These are phyloP conservation scores for Takakia lepidozioides DNA, from an alignment of 225 moss, liverwort and hornwort species.

Conservation along the genomic window DNA sequence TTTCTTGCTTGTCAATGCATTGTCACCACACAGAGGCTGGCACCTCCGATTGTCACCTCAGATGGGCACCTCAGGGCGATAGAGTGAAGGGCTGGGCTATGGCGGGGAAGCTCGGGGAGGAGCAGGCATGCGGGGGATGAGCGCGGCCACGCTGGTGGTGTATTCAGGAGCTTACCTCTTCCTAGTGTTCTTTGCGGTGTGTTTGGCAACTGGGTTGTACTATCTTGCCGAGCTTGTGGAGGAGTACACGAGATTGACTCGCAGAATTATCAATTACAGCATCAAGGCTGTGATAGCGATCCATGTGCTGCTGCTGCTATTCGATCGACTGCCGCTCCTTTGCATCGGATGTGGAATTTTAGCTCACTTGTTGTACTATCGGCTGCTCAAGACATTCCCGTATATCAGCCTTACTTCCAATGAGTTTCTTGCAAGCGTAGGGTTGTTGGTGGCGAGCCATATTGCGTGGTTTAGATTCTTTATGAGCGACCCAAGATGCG, in stretches of 20 bases:
- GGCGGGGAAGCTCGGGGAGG: too few relatives aligned
- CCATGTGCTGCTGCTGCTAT: constrained; percentile 59
- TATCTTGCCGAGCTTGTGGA: constrained; percentile 95
- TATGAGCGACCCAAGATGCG: constrained; percentile 72
- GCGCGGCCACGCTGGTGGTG: constrained; percentile 79
- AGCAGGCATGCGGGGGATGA: constrained; percentile 72
- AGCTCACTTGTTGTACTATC: constrained; percentile 73
- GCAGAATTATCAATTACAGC: constrained; percentile 63
- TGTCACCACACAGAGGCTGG: too few relatives aligned
- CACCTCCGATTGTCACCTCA: too few relatives aligned
- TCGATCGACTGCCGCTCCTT: constrained; percentile 68
- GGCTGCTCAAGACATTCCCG: constrained; percentile 79
- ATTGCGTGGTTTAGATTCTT: constrained; percentile 80
- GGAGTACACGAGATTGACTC: constrained; percentile 83
- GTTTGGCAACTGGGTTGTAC: constrained; percentile 79
- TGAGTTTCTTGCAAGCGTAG: constrained; percentile 74
- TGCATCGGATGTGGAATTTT: constrained; percentile 58
- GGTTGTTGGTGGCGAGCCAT: constrained; percentile 61
- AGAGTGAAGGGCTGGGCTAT: too few relatives aligned
- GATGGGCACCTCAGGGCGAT: too few relatives aligned
- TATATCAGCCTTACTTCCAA: constrained; percentile 63
- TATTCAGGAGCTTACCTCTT: constrained; percentile 86
- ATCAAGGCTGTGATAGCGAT: constrained; percentile 64
- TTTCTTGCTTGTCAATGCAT: too few relatives aligned
- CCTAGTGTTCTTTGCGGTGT: constrained; percentile 87